These are phyloP conservation scores for Parmelia sp. DNA, from an alignment of 495 filamentous ascomycete genomes.

Conservation along the genomic window DNA sequence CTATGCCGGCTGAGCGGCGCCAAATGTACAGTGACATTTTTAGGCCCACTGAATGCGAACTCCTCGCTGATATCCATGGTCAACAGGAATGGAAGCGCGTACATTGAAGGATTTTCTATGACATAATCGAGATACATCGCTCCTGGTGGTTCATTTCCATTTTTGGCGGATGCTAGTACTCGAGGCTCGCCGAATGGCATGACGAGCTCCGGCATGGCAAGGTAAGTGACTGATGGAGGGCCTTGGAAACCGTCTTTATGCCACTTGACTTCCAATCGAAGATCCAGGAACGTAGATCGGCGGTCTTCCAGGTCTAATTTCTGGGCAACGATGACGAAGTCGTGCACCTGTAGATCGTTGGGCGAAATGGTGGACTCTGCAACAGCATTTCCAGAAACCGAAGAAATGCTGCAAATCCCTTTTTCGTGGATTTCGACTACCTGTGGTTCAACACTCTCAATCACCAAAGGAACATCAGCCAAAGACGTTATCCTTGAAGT, in stretches of 20 bases:
- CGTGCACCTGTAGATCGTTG: conserved; percentile 57
- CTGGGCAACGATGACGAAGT: conserved; percentile 65
- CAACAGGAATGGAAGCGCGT: conserved; percentile 86
- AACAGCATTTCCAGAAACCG: conserved; percentile 33
- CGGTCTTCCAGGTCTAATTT: conserved; percentile 77
- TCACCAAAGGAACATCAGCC: conserved; percentile 60
- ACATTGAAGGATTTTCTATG: conserved; percentile 89
- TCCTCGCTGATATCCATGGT: conserved; percentile 87
- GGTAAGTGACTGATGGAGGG: conserved; percentile 48
- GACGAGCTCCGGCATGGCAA: conserved; percentile 71
- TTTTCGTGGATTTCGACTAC: conserved; percentile 51
- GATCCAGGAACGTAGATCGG: conserved; percentile 59
- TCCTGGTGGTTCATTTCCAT: conserved; percentile 34
- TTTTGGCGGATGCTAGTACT: conserved; percentile 61
- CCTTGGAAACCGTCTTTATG: conserved; percentile 41
- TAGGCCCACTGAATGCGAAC: conserved; percentile 89
- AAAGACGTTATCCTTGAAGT: conserved; percentile 68
- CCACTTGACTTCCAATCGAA: conserved; percentile 76
- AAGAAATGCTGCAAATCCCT: conserved; percentile 41
- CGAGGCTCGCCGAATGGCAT: conserved; percentile 80
- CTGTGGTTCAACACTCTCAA: conserved; percentile 56
- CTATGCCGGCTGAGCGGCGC: conserved; percentile 68
- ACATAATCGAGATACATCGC: conserved; percentile 57
- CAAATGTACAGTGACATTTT: conserved; percentile 67
- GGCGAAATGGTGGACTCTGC: conserved; percentile 43